These are phyloP conservation scores for Ophiostoma australiae DNA, from an alignment of 2,329 filamentous ascomycete species.

Conservation along the genomic window DNA sequence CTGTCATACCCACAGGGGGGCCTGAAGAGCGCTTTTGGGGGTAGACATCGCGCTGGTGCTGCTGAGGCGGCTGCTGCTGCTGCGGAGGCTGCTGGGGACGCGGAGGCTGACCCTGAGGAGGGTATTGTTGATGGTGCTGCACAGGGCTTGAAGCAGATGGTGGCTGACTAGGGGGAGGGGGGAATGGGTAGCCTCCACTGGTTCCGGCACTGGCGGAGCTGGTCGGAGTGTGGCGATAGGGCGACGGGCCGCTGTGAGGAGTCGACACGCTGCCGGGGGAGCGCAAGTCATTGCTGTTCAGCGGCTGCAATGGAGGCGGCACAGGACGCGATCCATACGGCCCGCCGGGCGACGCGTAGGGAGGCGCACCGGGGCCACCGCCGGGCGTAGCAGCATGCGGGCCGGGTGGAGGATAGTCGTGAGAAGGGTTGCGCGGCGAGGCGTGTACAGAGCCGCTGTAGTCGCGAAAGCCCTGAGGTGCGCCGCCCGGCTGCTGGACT, in stretches of 20 bases:
- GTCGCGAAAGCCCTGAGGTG: slow-evolving; percentile 48
- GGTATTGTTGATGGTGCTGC: slow-evolving; percentile 48
- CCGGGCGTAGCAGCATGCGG: slow-evolving; percentile 31
- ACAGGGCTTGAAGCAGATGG: slow-evolving; percentile 45
- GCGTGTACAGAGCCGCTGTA: slow-evolving; percentile 45
- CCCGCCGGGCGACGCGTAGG: slow-evolving; percentile 32
- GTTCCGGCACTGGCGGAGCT: slow-evolving; percentile 39
- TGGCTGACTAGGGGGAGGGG: slow-evolving; percentile 36
- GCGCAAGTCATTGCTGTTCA: slow-evolving; percentile 44
- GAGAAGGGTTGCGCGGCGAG: slow-evolving; percentile 45
- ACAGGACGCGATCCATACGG: slow-evolving; percentile 43
- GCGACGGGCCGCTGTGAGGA: slow-evolving; percentile 41
- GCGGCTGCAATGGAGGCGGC: slow-evolving; percentile 45
- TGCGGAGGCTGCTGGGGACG: slow-evolving; percentile 33
- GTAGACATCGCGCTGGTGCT: slow-evolving; percentile 40
- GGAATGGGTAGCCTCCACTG: slow-evolving; percentile 49
- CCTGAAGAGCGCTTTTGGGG: slow-evolving; percentile 34
- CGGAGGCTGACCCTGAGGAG: slow-evolving; percentile 35
- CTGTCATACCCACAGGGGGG: slow-evolving; percentile 33
- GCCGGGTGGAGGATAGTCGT: slow-evolving; percentile 38
- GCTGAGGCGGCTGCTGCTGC: slow-evolving; percentile 4
- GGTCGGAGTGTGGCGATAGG: slow-evolving; percentile 48
- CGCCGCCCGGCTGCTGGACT: slow-evolving; percentile 36
- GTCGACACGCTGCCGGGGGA: slow-evolving; percentile 44
- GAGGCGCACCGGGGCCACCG: slow-evolving; percentile 36